phyloP scores from a whole-genome alignment of 2,329 filamentous ascomycete species.

The Scleromitrula shiraiana region DNA sequence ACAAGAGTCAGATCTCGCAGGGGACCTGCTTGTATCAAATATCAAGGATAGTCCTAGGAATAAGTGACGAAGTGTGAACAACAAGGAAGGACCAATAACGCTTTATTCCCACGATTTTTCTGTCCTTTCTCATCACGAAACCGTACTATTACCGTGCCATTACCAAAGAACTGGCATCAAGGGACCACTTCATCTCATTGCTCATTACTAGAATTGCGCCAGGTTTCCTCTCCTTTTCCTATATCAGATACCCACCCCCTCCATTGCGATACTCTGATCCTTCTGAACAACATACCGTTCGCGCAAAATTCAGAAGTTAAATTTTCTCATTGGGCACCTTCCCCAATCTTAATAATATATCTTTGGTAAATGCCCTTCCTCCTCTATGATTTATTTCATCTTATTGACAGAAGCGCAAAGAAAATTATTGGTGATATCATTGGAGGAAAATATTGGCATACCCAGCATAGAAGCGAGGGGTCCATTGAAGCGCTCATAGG shows the following conservation, averaged over 20 bases:
- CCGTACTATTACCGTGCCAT: conserved; percentile 1
- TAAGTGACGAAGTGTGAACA: conserved; percentile 21
- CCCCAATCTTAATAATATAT: background rate
- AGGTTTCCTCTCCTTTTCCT: background rate
- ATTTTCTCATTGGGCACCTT: background rate
- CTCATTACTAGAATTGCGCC: background rate
- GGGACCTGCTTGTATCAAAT: conserved; percentile 22
- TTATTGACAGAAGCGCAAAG: background rate
- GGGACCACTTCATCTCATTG: conserved; percentile 3
- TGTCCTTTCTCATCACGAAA: conserved; percentile 2
- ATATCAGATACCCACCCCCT: background rate
- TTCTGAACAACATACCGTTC: background rate
- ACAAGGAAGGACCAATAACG: conserved; percentile 1
- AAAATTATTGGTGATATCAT: no score
- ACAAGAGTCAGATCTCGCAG: conserved; percentile 21
- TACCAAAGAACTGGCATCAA: background rate
- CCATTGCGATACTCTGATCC: background rate
- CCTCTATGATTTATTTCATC: background rate
- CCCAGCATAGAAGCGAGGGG: background rate
- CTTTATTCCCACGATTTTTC: conserved; percentile 7
- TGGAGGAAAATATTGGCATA: no score
- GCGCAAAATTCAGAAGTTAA: conserved; percentile 2
- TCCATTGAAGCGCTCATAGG: background rate
- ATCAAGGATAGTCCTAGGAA: conserved; percentile 25
- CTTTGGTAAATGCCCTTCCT: background rate